Percentiles rank a stretch among this genome's conserved stretches.
Evolutionary conservation across 148 eudicot species (phyloP).

Genomic region (Vaccinium darrowii): DNA sequence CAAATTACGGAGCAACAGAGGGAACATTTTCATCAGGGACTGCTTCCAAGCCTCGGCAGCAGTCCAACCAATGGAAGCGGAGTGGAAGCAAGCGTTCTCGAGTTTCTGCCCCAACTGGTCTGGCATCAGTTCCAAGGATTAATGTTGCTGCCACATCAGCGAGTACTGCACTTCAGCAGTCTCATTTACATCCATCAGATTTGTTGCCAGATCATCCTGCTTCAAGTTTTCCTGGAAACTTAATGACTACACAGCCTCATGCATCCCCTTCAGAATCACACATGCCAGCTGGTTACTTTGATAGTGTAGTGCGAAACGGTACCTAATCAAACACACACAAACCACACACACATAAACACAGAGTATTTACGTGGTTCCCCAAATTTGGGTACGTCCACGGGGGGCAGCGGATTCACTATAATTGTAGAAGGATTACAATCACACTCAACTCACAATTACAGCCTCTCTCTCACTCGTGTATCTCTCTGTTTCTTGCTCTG

Average conservation of each 20-base stretch:
- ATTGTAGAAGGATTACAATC: no score
- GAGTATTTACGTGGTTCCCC: no score
- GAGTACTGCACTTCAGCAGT: constrained; percentile 21
- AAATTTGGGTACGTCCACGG: no score
- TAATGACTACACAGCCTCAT: not conserved
- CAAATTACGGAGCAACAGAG: constrained; percentile 30
- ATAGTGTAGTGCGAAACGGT: no score
- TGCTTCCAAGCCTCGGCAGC: constrained; percentile 18
- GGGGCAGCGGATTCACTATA: no score
- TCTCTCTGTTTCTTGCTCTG: no score
- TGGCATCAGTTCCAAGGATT: constrained; percentile 13
- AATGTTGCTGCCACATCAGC: constrained; percentile 19
- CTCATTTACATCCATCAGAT: constrained; percentile 24
- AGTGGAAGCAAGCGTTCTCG: constrained; percentile 26
- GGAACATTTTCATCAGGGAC: constrained; percentile 19
- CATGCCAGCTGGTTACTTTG: constrained; percentile 26
- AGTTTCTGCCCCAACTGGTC: constrained; percentile 13
- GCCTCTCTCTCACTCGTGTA: no score
- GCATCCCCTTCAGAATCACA: constrained; percentile 5
- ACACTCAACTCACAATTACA: no score
- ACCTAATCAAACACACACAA: no score
- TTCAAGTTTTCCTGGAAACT: not conserved
- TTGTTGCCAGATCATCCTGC: constrained; percentile 24
- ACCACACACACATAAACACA: no score
- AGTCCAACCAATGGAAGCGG: constrained; percentile 16